Percentiles rank a stretch among this genome's conserved stretches.
phyloP scores from a whole-genome alignment of 176 grass and related monocot species.

The Rhynchospora pubera region DNA sequence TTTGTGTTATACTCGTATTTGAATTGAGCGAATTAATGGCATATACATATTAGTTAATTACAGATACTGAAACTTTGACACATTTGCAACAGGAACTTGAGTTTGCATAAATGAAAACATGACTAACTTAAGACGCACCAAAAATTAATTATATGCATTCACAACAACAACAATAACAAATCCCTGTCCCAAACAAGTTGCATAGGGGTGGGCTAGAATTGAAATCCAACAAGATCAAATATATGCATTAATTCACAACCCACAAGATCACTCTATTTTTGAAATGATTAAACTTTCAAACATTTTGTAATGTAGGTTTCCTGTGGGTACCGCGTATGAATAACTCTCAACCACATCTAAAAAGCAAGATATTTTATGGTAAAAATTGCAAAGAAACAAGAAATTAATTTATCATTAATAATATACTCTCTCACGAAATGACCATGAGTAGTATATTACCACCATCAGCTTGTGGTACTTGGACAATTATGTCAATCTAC shows the following conservation, averaged over 20 bases:
- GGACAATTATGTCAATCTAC: conserved; percentile 93
- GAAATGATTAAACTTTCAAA: neutral
- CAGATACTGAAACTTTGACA: neutral
- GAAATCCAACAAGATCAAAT: no score
- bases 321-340: neutral
- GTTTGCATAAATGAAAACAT: neutral
- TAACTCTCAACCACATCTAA: no score
- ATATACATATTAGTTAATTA: neutral
- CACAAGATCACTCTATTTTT: neutral
- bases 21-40: neutral
- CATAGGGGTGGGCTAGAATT: no score
- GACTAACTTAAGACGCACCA: neutral
- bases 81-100: neutral
- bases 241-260: neutral
- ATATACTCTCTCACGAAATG: neutral
- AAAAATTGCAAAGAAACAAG: neutral
- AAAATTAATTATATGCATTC: neutral
- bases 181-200: no score
- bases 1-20: no score
- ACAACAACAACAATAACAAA: no score
- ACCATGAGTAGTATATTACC: conserved; percentile 30
- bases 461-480: conserved; percentile 99
- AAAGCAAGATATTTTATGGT: neutral
- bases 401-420: neutral
- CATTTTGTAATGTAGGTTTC: neutral